Percentiles rank a stretch among this genome's conserved stretches.
Evolutionary conservation across 441 rosid species (phyloP).

Genomic region (Metrosideros polymorpha): DNA sequence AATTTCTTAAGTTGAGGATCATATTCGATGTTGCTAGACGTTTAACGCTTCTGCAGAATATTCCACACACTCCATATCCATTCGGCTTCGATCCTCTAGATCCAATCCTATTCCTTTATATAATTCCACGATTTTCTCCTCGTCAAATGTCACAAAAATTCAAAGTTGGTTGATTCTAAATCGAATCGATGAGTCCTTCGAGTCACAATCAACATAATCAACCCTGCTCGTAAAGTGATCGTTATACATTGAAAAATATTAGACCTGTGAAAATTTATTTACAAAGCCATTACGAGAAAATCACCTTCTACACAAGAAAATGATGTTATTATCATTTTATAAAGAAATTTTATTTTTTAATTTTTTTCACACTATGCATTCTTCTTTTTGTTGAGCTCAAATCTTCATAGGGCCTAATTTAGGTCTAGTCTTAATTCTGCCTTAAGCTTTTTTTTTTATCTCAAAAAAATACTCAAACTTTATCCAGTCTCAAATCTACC

Average conservation of each 20-base stretch:
- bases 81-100: neutral
- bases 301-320: neutral
- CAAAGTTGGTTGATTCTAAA: neutral
- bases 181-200: neutral
- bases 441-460: no score
- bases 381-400: neutral
- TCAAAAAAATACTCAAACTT: no score
- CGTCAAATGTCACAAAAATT: neutral
- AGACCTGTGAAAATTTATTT: neutral
- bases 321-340: neutral
- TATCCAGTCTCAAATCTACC: no score
- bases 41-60: fast-evolving
- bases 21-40: no score
- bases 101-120: fast-evolving
- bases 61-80: neutral
- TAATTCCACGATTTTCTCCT: neutral
- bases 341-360: no score
- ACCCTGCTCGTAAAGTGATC: neutral
- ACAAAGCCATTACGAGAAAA: neutral
- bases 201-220: neutral
- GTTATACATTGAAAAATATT: neutral
- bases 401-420: no score
- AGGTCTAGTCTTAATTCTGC: no score
- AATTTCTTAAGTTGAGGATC: neutral
- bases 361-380: neutral